Percentiles rank a stretch among this genome's conserved stretches.
These are phyloP conservation scores for Rutstroemia sp. DNA, from an alignment of 2,329 filamentous ascomycete genomes.

Conservation along the genomic window DNA sequence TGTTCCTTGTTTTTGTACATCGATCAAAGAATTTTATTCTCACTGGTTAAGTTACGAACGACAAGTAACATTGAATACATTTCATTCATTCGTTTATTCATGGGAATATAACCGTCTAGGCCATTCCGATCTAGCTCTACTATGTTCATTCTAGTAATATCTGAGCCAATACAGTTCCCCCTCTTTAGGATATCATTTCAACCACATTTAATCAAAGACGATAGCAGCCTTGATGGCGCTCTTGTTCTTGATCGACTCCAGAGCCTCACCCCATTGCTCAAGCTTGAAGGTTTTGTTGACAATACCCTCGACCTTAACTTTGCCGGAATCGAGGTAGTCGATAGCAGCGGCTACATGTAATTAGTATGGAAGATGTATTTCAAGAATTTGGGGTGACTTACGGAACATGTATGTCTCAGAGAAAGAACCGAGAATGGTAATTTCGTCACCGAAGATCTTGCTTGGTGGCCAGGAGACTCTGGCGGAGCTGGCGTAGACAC, in stretches of 20 bases:
- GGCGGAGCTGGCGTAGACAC: conserved; percentile 55
- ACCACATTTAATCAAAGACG: conserved; percentile 47
- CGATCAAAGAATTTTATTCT: too few relatives aligned
- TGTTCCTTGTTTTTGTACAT: too few relatives aligned
- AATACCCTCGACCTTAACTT: conserved; percentile 58
- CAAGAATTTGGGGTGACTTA: conserved; percentile 25
- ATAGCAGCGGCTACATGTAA: conserved; percentile 45
- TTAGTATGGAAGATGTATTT: not conserved
- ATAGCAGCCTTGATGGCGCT: conserved; percentile 68
- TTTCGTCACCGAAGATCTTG: conserved; percentile 62
- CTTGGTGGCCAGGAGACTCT: conserved; percentile 62
- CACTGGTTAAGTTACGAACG: too few relatives aligned
- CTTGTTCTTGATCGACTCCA: conserved; percentile 65
- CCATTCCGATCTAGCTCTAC: not conserved
- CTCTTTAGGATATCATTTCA: not conserved
- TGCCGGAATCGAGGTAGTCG: conserved; percentile 50
- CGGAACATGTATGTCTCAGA: conserved; percentile 68
- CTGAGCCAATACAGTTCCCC: not conserved
- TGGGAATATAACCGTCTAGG: not conserved
- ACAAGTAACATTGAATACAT: too few relatives aligned
- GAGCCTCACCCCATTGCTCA: conserved; percentile 64
- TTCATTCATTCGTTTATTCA: not conserved
- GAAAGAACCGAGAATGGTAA: conserved; percentile 67
- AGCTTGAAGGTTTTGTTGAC: conserved; percentile 67
- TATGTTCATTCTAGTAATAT: not conserved